Evolutionary conservation across 2,329 filamentous ascomycete species (phyloP).

Genomic region (Didymella segeticola): DNA sequence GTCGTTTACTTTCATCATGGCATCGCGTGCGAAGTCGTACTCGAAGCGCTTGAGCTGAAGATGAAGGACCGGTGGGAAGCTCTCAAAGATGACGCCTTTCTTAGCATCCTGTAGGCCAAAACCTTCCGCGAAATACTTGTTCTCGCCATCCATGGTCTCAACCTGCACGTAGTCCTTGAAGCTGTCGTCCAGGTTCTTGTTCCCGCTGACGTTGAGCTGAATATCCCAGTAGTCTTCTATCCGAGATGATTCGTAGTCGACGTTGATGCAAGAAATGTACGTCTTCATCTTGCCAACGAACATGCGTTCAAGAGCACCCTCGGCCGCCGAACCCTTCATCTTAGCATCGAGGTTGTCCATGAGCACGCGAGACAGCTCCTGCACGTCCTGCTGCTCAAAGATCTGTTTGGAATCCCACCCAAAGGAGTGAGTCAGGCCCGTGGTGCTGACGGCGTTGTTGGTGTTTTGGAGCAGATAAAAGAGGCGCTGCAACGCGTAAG

Average conservation of each 20-base stretch:
- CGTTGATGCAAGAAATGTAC: slow-evolving; percentile 98
- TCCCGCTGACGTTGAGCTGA: slow-evolving; percentile 93
- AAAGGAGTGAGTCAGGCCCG: slow-evolving; percentile 93
- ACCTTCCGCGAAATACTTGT: slow-evolving; percentile 94
- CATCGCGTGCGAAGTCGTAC: slow-evolving; percentile 93
- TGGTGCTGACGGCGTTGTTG: slow-evolving; percentile 81
- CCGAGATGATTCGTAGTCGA: slow-evolving; percentile 94
- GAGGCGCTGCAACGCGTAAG: slow-evolving; percentile 89
- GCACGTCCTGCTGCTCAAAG: slow-evolving; percentile 98
- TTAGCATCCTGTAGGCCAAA: slow-evolving; percentile 94
- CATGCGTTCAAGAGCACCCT: slow-evolving; percentile 86
- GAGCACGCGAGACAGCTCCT: slow-evolving; percentile 92
- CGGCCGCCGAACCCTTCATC: slow-evolving; percentile 95
- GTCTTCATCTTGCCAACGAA: slow-evolving; percentile 99
- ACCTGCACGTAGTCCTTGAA: slow-evolving; percentile 97
- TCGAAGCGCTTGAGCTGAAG: slow-evolving; percentile 97
- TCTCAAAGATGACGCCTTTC: slow-evolving; percentile 97
- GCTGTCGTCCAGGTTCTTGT: slow-evolving; percentile 90
- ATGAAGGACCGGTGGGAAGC: slow-evolving; percentile 92
- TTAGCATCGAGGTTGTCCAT: slow-evolving; percentile 97
- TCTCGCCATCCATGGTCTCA: slow-evolving; percentile 96
- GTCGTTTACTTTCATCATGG: slow-evolving; percentile 99
- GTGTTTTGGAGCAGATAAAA: slow-evolving; percentile 96
- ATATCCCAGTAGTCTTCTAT: slow-evolving; percentile 99
- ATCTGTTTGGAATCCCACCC: slow-evolving; percentile 98